These are phyloP conservation scores for Gamarada debralockiae DNA, from an alignment of 495 filamentous ascomycete genomes.

Conservation along the genomic window DNA sequence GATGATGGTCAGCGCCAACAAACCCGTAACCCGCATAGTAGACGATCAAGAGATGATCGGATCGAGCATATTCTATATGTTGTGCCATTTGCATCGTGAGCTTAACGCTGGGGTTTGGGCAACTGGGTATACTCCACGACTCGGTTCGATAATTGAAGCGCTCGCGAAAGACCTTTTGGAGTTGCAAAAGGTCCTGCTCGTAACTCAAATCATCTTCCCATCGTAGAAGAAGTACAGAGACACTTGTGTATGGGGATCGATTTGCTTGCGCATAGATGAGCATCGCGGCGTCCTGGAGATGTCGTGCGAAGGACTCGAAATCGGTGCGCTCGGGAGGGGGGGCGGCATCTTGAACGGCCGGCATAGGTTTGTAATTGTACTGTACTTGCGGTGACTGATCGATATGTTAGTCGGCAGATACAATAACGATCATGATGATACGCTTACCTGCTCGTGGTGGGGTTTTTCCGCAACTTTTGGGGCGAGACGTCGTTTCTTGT, in stretches of 20 bases:
- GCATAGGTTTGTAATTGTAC: slow-evolving; percentile 20
- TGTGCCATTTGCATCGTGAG: slow-evolving; percentile 44
- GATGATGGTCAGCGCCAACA: slow-evolving; percentile 44
- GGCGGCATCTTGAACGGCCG: slow-evolving; percentile 17
- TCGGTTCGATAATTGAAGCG: slow-evolving; percentile 50
- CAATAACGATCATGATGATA: not conserved
- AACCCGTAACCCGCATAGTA: slow-evolving; percentile 52
- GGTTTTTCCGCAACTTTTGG: slow-evolving; percentile 29
- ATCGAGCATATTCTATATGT: slow-evolving; percentile 38
- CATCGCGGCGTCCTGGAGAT: slow-evolving; percentile 53
- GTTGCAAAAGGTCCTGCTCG: slow-evolving; percentile 40
- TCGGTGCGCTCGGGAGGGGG: slow-evolving; percentile 34
- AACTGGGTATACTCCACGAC: slow-evolving; percentile 47
- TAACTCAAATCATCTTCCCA: slow-evolving; percentile 51
- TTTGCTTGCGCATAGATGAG: slow-evolving; percentile 44
- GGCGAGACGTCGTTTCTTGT: slow-evolving; percentile 30
- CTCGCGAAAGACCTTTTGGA: slow-evolving; percentile 48
- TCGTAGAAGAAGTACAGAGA: slow-evolving; percentile 48
- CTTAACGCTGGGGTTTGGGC: slow-evolving; percentile 46
- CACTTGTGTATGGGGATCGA: slow-evolving; percentile 41
- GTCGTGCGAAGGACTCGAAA: slow-evolving; percentile 54
- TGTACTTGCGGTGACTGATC: slow-evolving; percentile 14
- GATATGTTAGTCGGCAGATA: slow-evolving; percentile 5
- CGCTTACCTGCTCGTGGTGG: slow-evolving; percentile 25
- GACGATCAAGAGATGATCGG: slow-evolving; percentile 52